Evolutionary conservation across 768 basidiomycete genomes (phyloP), one percentile per base, ranked within the genome.

Genomic region (Lentinula sp.): DNA sequence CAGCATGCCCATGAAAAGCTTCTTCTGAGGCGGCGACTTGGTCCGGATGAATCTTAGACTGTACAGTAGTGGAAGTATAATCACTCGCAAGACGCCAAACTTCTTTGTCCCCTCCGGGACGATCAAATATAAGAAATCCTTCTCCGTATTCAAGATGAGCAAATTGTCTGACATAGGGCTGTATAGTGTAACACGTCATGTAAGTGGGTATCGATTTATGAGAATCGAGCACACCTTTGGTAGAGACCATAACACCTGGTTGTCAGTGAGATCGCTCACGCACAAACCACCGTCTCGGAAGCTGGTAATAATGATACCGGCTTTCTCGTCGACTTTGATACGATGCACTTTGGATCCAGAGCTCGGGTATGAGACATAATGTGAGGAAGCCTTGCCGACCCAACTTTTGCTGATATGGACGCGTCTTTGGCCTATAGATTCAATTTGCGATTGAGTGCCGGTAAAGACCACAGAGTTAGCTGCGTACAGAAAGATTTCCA

Each of bases 61-160:
- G 61, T 7, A 58, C 61, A 11, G 71, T 65, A 7, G 63, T 66
- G 1, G 60, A 18, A 35, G 51, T 21, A 35, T 59, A 68, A 31
- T 78, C 71, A 40, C 76, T 73, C 3, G 73, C 65, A 5, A 76
- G 78, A 32, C 86, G 76, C 91, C 91, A 93, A 13, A 91, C 83
- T 68, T 93, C 91, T 64, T 87, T 87, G 63, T 73, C 67, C 8
- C 79, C 77, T 32, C 76, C 79, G 21, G 69, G 49, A 34, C 86
- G 81, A 66, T 91, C 87, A 68, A 91, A 89, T 51, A 92, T 73
- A 51, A 91, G 73, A 66, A 82, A 91, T 8, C 91, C 91, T 32
- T 80, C 73, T 13, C 76, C 84, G 64, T 91, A 93, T 70, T 93
- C 91, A 64, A 83, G 81, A 66, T 92, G 90, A 0, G 89, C 89